Percentiles rank a stretch among this genome's conserved stretches.
Conservation (phyloP, 352 stramenopile genomes). For the Globisporangium alternatum region DNA sequence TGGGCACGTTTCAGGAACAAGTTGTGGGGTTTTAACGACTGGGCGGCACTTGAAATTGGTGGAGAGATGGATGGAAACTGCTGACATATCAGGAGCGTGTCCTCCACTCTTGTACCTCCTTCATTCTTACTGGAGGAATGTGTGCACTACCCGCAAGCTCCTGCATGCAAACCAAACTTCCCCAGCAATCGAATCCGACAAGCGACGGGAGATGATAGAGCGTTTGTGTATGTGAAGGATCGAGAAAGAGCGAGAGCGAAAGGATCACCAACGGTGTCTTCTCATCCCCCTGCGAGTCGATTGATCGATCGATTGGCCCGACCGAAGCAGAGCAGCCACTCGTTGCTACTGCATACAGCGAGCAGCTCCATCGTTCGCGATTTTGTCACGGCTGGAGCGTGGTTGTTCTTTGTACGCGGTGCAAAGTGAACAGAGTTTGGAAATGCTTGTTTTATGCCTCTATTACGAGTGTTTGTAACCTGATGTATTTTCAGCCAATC, state of each 20-base stretch:
- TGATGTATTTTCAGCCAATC: not conserved
- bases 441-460: not conserved
- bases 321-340: not conserved
- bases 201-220: too few species aligned
- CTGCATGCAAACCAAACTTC: not conserved
- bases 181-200: not conserved
- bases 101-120: not conserved
- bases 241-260: not conserved
- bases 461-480: not conserved
- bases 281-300: not conserved
- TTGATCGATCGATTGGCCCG: not conserved
- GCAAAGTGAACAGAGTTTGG: too few species aligned
- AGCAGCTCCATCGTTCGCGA: not conserved
- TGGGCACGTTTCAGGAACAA: too few species aligned
- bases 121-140: not conserved
- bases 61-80: not conserved
- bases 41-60: not conserved
- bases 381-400: too few species aligned
- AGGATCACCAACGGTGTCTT: not conserved
- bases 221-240: too few species aligned
- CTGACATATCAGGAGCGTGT: not conserved
- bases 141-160: not conserved
- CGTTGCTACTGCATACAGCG: conserved; percentile 2
- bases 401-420: too few species aligned
- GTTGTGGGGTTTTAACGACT: too few species aligned